Conservation (phyloP, 768 basidiomycete genomes). For the Chiua virens region DNA sequence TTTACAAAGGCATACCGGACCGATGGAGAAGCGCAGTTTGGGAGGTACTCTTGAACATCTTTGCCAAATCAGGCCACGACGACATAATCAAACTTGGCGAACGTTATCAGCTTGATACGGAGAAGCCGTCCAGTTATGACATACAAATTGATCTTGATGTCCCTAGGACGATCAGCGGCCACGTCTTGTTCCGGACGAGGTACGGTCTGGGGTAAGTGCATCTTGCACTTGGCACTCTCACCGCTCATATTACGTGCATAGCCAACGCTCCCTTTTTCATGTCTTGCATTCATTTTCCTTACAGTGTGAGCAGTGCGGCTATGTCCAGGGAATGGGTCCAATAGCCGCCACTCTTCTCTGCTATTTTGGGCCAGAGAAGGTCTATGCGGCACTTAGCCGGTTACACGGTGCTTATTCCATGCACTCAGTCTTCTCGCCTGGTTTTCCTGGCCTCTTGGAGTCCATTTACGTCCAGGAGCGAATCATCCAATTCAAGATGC, state of each 20-base stretch:
- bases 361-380: conserved; percentile 89
- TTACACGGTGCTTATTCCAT: conserved; percentile 87
- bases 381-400: conserved; percentile 81
- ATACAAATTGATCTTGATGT: conserved; percentile 98
- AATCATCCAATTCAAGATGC: conserved; percentile 84
- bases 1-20: conserved; percentile 96
- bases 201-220: conserved; percentile 90
- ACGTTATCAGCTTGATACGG: conserved; percentile 63
- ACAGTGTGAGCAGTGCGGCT: conserved; percentile 83
- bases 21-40: conserved; percentile 93
- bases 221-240: neutral
- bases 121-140: conserved; percentile 85
- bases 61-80: conserved; percentile 44
- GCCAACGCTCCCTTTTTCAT: conserved; percentile 93
- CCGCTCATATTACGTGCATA: conserved; percentile 31
- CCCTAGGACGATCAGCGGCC: conserved; percentile 92
- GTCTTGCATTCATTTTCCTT: conserved; percentile 92
- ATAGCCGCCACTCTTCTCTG: conserved; percentile 93
- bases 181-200: conserved; percentile 91
- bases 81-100: conserved; percentile 44
- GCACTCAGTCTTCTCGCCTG: conserved; percentile 87
- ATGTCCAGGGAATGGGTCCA: conserved; percentile 99
- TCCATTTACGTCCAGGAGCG: conserved; percentile 96
- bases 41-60: conserved; percentile 73
- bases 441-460: conserved; percentile 94